phyloP scores from a whole-genome alignment of 176 grass and related monocot genomes.

The Cocos nucifera region DNA sequence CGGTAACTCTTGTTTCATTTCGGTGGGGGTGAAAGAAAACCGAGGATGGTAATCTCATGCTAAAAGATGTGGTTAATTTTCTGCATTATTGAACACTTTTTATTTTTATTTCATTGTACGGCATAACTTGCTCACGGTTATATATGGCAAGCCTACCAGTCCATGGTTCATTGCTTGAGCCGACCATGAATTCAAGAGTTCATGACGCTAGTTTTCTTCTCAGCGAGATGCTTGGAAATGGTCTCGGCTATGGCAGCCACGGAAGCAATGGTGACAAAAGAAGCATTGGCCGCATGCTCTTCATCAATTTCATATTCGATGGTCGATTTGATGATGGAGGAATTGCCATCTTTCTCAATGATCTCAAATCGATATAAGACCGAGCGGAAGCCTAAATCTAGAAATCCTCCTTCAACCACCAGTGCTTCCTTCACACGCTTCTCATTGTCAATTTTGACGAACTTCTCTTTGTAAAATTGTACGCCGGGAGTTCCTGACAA shows the following conservation, averaged over 20 bases:
- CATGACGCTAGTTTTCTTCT: constrained; percentile 8
- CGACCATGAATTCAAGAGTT: too few relatives aligned
- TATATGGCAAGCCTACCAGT: too few relatives aligned
- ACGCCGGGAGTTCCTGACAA: not conserved
- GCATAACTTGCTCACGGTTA: too few relatives aligned
- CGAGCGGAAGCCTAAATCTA: constrained; percentile 19
- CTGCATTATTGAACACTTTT: too few relatives aligned
- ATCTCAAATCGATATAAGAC: constrained; percentile 23
- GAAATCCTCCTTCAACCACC: constrained; percentile 7
- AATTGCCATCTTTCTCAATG: constrained; percentile 2
- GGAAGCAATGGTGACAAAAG: not conserved
- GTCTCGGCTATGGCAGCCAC: not conserved
- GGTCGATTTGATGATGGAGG: constrained; percentile 18
- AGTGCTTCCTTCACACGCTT: constrained; percentile 28
- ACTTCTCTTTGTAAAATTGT: constrained; percentile 26
- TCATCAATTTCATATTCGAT: constrained; percentile 25
- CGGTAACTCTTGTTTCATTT: too few relatives aligned
- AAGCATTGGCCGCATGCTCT: constrained; percentile 7
- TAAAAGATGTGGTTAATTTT: too few relatives aligned
- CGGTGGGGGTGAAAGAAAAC: too few relatives aligned
- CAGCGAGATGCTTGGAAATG: constrained; percentile 9
- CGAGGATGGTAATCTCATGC: too few relatives aligned
- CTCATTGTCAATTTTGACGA: constrained; percentile 18
- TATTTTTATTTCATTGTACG: too few relatives aligned
- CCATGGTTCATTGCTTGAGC: too few relatives aligned